Evolutionary conservation across 2,329 filamentous ascomycete species (phyloP).

Genomic region (Neopestalotiopsis clavispora): DNA sequence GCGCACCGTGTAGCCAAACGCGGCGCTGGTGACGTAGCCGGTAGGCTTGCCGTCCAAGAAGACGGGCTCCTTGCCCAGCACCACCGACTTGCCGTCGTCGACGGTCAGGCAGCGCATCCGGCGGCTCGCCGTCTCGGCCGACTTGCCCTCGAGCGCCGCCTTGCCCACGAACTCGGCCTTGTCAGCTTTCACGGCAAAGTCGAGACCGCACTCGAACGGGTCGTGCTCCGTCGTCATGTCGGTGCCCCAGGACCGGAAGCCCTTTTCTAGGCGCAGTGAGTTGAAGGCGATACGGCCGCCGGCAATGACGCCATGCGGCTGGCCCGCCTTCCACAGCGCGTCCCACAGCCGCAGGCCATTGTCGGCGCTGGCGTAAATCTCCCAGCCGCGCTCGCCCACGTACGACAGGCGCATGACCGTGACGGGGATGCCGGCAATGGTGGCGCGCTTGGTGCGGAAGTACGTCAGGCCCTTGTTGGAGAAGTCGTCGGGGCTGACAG

Average conservation of each 20-base stretch:
- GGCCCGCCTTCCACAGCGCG: conserved; percentile 57
- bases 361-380: conserved; percentile 65
- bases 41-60: conserved; percentile 49
- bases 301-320: conserved; percentile 59
- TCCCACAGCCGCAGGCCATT: conserved; percentile 65
- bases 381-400: conserved; percentile 67
- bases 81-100: conserved; percentile 60
- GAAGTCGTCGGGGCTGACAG: conserved; percentile 51
- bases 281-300: conserved; percentile 64
- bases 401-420: conserved; percentile 61
- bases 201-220: conserved; percentile 63
- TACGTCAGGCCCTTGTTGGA: conserved; percentile 51
- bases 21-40: conserved; percentile 66
- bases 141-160: conserved; percentile 48
- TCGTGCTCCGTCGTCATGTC: conserved; percentile 67
- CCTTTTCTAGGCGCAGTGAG: conserved; percentile 63
- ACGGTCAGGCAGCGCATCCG: conserved; percentile 56
- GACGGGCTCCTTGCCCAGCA: conserved; percentile 67
- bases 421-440: conserved; percentile 60
- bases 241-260: conserved; percentile 59
- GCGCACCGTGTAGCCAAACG: conserved; percentile 63
- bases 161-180: conserved; percentile 59
- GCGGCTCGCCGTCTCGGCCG: conserved; percentile 38
- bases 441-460: conserved; percentile 52
- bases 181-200: conserved; percentile 49